phyloP scores from a whole-genome alignment of 1,284 basidiomycete species.

The Schizopora paradoxa region DNA sequence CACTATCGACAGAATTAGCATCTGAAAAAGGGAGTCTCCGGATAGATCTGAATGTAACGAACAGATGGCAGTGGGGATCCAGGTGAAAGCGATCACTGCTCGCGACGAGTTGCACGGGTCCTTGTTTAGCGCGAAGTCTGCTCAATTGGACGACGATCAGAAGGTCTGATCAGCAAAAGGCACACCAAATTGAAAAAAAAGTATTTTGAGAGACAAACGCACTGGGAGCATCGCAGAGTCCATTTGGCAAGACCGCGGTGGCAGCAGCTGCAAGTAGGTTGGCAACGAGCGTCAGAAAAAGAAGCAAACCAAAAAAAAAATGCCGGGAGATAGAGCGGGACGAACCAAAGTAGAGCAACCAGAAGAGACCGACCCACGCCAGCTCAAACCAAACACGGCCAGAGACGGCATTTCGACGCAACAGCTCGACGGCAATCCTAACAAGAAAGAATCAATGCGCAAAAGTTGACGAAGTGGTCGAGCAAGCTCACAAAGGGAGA shows the following conservation, averaged over 20 bases:
- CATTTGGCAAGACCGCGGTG: conserved; percentile 33
- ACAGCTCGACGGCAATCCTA: conserved; percentile 60
- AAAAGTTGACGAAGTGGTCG: conserved; percentile 8
- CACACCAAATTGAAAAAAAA: conserved; percentile 15
- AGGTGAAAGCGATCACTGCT: conserved; percentile 58
- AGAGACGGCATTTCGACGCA: conserved; percentile 44
- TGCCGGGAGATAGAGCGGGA: conserved; percentile 8
- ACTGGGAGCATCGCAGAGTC: conserved; percentile 29
- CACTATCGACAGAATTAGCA: conserved; percentile 2
- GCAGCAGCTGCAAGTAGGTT: conserved; percentile 44
- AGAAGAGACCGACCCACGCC: conserved; percentile 54
- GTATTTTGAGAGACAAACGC: conserved; percentile 19
- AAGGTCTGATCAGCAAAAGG: conserved; percentile 14
- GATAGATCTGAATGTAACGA: conserved; percentile 26
- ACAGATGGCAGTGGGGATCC: conserved; percentile 55
- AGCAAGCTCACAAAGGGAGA: conserved; percentile 49
- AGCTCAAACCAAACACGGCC: conserved; percentile 69
- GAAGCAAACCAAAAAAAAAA: conserved; percentile 1
- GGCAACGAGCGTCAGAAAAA: conserved; percentile 2
- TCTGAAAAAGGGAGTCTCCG: neutral
- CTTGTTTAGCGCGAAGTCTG: conserved; percentile 18
- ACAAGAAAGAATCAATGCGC: neutral
- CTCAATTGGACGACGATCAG: no score
- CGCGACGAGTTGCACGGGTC: conserved; percentile 50
- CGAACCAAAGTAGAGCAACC: conserved; percentile 57